These are phyloP conservation scores for Nothophoma quercina DNA, from an alignment of 2,329 filamentous ascomycete genomes.

Conservation along the genomic window DNA sequence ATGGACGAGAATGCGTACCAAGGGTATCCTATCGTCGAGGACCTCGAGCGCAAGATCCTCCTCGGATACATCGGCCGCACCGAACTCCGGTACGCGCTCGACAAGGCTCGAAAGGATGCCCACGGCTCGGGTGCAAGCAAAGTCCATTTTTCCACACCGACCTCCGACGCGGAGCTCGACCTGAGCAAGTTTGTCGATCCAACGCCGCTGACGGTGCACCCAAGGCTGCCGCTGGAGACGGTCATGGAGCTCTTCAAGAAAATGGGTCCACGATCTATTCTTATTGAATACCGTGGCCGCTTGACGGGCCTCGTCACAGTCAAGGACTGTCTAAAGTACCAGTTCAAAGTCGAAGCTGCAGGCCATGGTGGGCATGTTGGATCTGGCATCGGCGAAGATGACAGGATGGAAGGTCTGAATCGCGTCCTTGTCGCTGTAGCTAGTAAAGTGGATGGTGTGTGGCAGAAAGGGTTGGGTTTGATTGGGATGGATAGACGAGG, in stretches of 20 bases:
- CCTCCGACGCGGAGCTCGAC: constrained; percentile 60
- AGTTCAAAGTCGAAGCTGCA: constrained; percentile 92
- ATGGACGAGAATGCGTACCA: constrained; percentile 83
- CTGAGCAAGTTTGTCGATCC: constrained; percentile 88
- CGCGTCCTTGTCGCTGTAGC: constrained; percentile 25
- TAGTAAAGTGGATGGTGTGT: constrained; percentile 28
- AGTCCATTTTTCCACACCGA: constrained; percentile 65
- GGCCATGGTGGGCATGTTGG: constrained; percentile 65
- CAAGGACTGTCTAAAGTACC: constrained; percentile 96
- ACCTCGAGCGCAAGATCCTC: constrained; percentile 72
- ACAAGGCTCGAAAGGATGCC: constrained; percentile 75
- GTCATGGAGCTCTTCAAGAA: constrained; percentile 99
- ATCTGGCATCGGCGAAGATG: constrained; percentile 24
- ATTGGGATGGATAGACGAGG: constrained; percentile 21
- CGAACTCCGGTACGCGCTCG: constrained; percentile 89
- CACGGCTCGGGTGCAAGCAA: constrained; percentile 58
- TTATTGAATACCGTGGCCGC: constrained; percentile 88
- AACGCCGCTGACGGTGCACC: constrained; percentile 90
- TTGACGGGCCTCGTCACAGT: constrained; percentile 89
- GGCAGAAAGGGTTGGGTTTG: constrained; percentile 25
- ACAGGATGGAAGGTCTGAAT: constrained; percentile 41
- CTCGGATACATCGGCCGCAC: constrained; percentile 93
- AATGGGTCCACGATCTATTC: constrained; percentile 90
- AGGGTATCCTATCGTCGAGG: constrained; percentile 90
- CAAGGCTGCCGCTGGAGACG: constrained; percentile 88